phyloP scores from a whole-genome alignment of 2,329 filamentous ascomycete genomes.

The Fusarium sp. region DNA sequence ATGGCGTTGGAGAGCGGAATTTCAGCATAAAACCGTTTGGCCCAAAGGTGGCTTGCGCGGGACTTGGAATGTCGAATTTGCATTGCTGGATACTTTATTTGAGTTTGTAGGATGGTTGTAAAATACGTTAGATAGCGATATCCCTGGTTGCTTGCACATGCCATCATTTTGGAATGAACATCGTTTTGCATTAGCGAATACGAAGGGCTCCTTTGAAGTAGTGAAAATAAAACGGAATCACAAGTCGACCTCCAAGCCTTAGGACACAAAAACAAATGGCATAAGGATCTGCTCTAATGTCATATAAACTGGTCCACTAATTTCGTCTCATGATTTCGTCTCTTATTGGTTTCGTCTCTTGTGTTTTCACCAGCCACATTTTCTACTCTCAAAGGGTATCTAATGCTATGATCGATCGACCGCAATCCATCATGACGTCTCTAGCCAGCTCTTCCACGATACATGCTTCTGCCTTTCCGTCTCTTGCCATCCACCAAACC shows the following conservation, averaged over 20 bases:
- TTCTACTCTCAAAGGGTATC: background rate
- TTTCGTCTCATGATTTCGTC: background rate
- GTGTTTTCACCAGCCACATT: background rate
- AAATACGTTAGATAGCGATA: constrained; percentile 11
- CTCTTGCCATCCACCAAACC: constrained; percentile 48
- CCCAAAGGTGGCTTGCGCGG: constrained; percentile 8
- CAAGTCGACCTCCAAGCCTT: background rate
- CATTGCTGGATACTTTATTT: constrained; percentile 18
- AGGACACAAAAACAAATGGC: too few species aligned
- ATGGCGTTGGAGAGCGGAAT: constrained; percentile 31
- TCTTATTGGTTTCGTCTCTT: too few species aligned
- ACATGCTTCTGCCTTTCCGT: constrained; percentile 4
- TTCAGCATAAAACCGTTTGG: constrained; percentile 10
- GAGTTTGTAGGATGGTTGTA: constrained; percentile 15
- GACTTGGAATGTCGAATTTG: constrained; percentile 13
- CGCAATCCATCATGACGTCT: constrained; percentile 1
- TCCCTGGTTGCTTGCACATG: constrained; percentile 10
- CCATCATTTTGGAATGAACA: background rate
- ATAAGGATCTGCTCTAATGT: background rate
- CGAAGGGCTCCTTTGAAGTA: background rate
- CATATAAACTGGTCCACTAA: too few species aligned
- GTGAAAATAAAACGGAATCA: background rate
- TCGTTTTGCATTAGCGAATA: background rate
- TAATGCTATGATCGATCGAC: background rate
- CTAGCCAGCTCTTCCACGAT: constrained; percentile 41